Base-by-base conservation (phyloP, 2,329 filamentous ascomycete genomes). In the Alternaria ventricosa region DNA sequence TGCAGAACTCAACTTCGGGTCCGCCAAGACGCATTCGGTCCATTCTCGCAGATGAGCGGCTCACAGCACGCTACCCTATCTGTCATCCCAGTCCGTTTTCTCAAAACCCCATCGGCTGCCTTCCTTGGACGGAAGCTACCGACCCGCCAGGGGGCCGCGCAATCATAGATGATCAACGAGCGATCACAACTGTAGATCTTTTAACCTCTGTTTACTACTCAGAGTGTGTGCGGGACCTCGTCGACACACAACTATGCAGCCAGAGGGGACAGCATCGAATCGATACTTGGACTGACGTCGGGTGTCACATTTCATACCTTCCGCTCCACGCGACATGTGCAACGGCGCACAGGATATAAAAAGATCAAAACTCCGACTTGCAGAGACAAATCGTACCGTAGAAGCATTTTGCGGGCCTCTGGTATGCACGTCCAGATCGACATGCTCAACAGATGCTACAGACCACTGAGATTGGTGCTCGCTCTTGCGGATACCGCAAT, bases 111-210 rank as follows among this genome's bases (percentile, higher is more conserved):
- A 65, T 71, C 71, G 71, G 71, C 62, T 67, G 64, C 55, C 63
- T 68, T 62, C 64, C 71, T 67, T 64, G 66, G 41, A 59, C 70
- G 70, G 71, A 66, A 68, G 64, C 68, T 73, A 55, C 70, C 70
- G 69, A 71, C 46, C 69, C 69, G 65, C 63, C 63, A 65, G 63
- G 66, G 66, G 56, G 66, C 67, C 69, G 68, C 68, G 71, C 69
- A 71, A 70, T 69, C 71, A 69, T 60, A 45, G 57, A 64, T 60
- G 60, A 65, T 64, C 68, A 67, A 62, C 56, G 33, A 67, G 65
- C 61, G 57, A 65, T 63, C 65, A 64, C 50, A 18, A 55, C 44
- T 45, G 70, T 66, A 66, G 72, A 72, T 73, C 67, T 54, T 47
- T 57, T 55, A 41, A 51, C 20, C 41, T 55, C 45, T 58, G 56